Evolutionary conservation across 1,284 basidiomycete species (phyloP), one percentile per base, ranked within the genome.

Genomic region (Porodaedalea pini): DNA sequence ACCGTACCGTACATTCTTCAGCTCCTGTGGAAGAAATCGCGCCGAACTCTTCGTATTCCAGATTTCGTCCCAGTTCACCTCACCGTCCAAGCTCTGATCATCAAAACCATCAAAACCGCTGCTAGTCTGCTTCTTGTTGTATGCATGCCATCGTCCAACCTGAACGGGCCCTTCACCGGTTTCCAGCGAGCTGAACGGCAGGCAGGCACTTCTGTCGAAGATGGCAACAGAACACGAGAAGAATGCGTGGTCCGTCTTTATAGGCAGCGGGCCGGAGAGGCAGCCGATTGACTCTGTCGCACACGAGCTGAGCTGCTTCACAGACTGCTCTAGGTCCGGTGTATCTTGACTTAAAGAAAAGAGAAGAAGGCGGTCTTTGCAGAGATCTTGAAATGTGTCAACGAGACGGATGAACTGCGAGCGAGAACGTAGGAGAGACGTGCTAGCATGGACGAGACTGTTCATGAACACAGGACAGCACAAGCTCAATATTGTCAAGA

Each of bases 141-240:
- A 60, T 19, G 59, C 27, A 37, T 56, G 59, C 55, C 53, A 56
- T 32, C 59, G 19, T 4, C 59, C 59, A n/a, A 60, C 50, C 25
- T 47, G 55, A 13, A 57, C 25, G 2, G 55, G 39, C 17, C 31
- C 41, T 31, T 39, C 40, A 2, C 59, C 54, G 27, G 50, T 32
- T 31, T 52, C 48, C 27, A 54, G 17, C 15, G 54, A 29, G 21
- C 50, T 43, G 41, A 60, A 60, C 21, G 59, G 54, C 19, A 17
- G 11, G 25, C 53, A 44, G 21, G 31, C 11, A 34, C 48, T 43
- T 10, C 23, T 21, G 7, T 60, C 45, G 19, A 60, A 29, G 8
- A 60, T 27, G 3, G 59, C 55, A 15, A 60, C 21, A 34, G 59
- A 44, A 23, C 54, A 60, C 2, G 59, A 60, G 45, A 57, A 60